phyloP scores from a whole-genome alignment of 106 monocot species.

The Xerophyta viscosa region DNA sequence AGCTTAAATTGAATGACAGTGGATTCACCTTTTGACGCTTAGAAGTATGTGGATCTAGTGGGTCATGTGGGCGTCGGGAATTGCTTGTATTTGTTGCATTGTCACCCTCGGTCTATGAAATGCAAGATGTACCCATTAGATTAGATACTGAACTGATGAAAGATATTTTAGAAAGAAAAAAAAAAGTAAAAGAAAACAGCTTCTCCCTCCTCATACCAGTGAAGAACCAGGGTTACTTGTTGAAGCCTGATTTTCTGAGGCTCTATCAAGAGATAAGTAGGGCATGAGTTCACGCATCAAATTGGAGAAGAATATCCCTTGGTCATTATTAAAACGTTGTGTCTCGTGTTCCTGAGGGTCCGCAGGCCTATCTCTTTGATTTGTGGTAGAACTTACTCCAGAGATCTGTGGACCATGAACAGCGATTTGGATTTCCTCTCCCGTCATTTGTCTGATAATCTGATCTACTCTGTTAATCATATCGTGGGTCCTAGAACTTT shows the following conservation, averaged over 20 bases:
- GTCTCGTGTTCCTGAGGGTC: background rate
- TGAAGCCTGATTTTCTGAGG: background rate
- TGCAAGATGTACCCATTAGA: no score
- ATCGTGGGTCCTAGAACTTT: constrained; percentile 8
- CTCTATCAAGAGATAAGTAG: constrained; percentile 6
- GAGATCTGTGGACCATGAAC: background rate
- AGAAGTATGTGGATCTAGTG: constrained; percentile 4
- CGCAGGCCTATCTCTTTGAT: background rate
- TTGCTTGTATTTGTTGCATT: constrained; percentile 8
- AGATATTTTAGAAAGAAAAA: no score
- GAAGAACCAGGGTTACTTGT: constrained; percentile 4
- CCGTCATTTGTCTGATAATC: constrained; percentile 7
- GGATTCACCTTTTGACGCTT: constrained; percentile 24
- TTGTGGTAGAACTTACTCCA: constrained; percentile 8
- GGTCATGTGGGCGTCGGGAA: constrained; percentile 8
- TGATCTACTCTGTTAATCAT: constrained; percentile 10
- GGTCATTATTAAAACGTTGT: constrained; percentile 9
- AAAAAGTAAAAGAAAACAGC: background rate
- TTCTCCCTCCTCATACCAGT: constrained; percentile 1
- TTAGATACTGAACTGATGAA: constrained; percentile 3
- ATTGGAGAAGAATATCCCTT: constrained; percentile 12
- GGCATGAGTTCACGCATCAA: constrained; percentile 18
- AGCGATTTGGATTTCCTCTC: constrained; percentile 2
- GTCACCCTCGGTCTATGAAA: constrained; percentile 9
- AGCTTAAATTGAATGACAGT: no score